Percentiles rank a stretch among this genome's conserved stretches.
These are phyloP conservation scores for Cymbopogon flexuosus DNA, from an alignment of 202 grass and related monocot genomes.

Conservation along the genomic window DNA sequence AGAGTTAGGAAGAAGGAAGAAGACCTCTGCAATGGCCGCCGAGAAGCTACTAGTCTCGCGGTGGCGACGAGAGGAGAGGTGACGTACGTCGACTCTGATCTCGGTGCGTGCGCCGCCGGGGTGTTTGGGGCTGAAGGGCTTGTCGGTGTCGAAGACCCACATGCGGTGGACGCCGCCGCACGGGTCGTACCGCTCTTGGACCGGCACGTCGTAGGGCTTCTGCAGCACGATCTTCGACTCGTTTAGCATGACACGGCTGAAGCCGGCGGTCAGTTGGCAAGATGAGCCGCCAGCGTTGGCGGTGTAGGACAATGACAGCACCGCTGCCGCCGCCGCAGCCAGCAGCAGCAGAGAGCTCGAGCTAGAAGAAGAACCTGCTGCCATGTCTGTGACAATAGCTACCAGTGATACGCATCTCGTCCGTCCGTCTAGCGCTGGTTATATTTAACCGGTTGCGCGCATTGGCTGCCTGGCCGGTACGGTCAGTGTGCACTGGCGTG, in stretches of 20 bases:
- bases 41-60: too few species aligned
- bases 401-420: too few species aligned
- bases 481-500: too few species aligned
- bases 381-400: not conserved
- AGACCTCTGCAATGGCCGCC: too few species aligned
- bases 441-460: too few species aligned
- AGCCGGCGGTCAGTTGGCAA: not conserved
- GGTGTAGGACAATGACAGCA: not conserved
- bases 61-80: too few species aligned
- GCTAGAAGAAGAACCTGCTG: not conserved
- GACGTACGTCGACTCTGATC: not conserved
- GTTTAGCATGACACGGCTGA: not conserved
- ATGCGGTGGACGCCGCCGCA: conserved; percentile 27
- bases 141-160: conserved; percentile 50
- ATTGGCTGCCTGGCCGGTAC: too few species aligned
- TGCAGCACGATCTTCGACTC: conserved; percentile 34
- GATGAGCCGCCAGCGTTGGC: not conserved
- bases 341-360: not conserved
- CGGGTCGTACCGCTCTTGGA: conserved; percentile 22
- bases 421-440: too few species aligned
- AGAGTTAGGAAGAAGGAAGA: too few species aligned
- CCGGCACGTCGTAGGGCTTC: conserved; percentile 36
- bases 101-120: conserved; percentile 29
- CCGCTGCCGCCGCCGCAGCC: not conserved
- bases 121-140: not conserved